Evolutionary conservation across 805 yeast species (phyloP).

Genomic region (Cyberlindnera subsufficiens): DNA sequence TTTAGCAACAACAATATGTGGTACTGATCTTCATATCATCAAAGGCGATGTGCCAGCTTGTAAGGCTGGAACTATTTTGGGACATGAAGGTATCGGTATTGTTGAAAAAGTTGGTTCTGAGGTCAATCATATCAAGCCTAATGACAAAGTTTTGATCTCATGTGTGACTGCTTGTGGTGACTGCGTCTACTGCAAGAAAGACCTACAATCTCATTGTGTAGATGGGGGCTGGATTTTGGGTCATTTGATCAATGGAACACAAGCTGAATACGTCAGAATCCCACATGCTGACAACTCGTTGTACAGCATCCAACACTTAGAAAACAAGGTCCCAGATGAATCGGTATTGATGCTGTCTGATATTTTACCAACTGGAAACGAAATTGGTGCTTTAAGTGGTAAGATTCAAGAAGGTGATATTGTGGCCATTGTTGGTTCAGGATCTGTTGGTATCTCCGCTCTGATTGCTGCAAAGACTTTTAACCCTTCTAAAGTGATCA

Average conservation of each 20-base stretch:
- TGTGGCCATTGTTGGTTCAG: conserved; percentile 62
- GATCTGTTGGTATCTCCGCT: conserved; percentile 64
- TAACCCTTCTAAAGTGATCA: conserved; percentile 48
- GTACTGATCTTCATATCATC: conserved; percentile 57
- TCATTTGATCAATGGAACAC: conserved; percentile 62
- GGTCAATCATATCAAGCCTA: conserved; percentile 44
- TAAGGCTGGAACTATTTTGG: conserved; percentile 42
- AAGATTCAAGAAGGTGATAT: conserved; percentile 46
- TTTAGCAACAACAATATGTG: conserved; percentile 56
- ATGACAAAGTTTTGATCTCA: conserved; percentile 58
- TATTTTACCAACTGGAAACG: conserved; percentile 63
- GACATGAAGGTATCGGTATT: conserved; percentile 59
- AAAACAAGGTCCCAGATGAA: conserved; percentile 36
- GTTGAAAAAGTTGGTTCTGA: conserved; percentile 43
- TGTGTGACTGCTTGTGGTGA: conserved; percentile 59
- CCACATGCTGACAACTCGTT: conserved; percentile 42
- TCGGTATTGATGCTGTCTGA: conserved; percentile 56
- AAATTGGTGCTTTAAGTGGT: conserved; percentile 55
- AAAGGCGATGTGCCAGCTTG: conserved; percentile 56
- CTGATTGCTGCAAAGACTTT: conserved; percentile 46
- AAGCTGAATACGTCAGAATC: conserved; percentile 53
- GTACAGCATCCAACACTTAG: conserved; percentile 26
- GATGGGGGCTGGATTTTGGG: conserved; percentile 51
- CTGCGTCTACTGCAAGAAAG: conserved; percentile 49
- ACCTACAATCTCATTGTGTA: conserved; percentile 56